These are phyloP conservation scores for Dissophora globulifera DNA, from an alignment of 192 early-diverging fungal genomes.

Conservation along the genomic window DNA sequence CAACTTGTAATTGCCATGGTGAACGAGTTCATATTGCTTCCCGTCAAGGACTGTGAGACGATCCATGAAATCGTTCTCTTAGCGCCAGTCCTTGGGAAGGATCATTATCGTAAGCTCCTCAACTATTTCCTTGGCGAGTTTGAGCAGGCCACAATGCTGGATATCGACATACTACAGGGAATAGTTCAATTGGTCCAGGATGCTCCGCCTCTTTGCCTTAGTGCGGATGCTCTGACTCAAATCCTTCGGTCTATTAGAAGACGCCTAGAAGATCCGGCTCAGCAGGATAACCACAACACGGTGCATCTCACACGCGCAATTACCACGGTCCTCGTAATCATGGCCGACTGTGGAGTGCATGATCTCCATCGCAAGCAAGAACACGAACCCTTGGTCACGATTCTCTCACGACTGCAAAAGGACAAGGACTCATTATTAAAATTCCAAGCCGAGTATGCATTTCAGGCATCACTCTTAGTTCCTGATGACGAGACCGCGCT, in stretches of 20 bases:
- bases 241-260: neutral
- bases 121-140: neutral
- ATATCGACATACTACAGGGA: neutral
- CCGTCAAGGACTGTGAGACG: neutral
- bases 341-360: neutral
- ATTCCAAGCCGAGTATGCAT: conserved; percentile 2
- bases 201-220: neutral
- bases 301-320: neutral
- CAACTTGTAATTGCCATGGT: neutral
- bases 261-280: neutral
- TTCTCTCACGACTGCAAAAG: neutral
- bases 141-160: neutral
- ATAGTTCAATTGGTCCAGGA: neutral
- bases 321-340: neutral
- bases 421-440: neutral
- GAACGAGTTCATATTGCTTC: neutral
- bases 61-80: neutral
- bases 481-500: neutral
- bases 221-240: neutral
- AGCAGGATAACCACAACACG: neutral
- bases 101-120: neutral
- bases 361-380: neutral
- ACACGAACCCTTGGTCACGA: neutral
- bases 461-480: neutral
- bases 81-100: neutral